A percentile compares a stretch with the other conserved stretches of the same genome.
These are phyloP conservation scores for Leccinum subrobustum DNA, from an alignment of 1,284 basidiomycete genomes.

Conservation along the genomic window DNA sequence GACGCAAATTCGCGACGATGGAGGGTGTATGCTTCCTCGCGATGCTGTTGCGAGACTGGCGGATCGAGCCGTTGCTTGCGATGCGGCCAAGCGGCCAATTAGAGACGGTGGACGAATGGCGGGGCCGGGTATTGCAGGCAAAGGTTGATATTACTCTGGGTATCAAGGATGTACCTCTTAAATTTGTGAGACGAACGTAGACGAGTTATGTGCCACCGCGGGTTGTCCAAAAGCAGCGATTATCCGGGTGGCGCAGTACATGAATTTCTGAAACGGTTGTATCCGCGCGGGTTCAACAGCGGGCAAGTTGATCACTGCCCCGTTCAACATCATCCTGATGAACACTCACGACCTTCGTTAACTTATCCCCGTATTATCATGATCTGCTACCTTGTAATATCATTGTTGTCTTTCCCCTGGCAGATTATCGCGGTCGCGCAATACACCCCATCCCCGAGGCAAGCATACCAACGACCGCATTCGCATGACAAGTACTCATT, in stretches of 20 bases:
- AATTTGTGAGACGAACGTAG: constrained; percentile 32
- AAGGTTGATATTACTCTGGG: constrained; percentile 41
- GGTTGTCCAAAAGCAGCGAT: constrained; percentile 14
- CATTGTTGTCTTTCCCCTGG: constrained; percentile 15
- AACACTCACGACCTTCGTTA: constrained; percentile 19
- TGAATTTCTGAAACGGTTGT: neutral
- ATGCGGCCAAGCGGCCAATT: constrained; percentile 4
- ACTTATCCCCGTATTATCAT: constrained; percentile 17
- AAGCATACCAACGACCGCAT: neutral
- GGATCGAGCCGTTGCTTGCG: constrained; percentile 42
- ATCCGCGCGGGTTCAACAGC: constrained; percentile 7
- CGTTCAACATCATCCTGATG: constrained; percentile 11
- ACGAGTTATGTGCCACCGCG: neutral
- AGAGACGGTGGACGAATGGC: constrained; percentile 47
- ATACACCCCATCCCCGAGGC: constrained; percentile 24
- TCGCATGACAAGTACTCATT: constrained; percentile 7
- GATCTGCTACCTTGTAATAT: constrained; percentile 4
- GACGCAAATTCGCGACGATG: constrained; percentile 51
- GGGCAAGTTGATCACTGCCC: neutral
- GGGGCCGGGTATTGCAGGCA: constrained; percentile 42
- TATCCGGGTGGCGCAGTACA: neutral
- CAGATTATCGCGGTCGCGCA: constrained; percentile 10
- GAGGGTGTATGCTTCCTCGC: constrained; percentile 54
- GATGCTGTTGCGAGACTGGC: constrained; percentile 50
- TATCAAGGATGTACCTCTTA: constrained; percentile 41